A percentile compares a stretch with the other conserved stretches of the same genome.
phyloP scores from a whole-genome alignment of 768 basidiomycete genomes.

The Lactarius psammicola region DNA sequence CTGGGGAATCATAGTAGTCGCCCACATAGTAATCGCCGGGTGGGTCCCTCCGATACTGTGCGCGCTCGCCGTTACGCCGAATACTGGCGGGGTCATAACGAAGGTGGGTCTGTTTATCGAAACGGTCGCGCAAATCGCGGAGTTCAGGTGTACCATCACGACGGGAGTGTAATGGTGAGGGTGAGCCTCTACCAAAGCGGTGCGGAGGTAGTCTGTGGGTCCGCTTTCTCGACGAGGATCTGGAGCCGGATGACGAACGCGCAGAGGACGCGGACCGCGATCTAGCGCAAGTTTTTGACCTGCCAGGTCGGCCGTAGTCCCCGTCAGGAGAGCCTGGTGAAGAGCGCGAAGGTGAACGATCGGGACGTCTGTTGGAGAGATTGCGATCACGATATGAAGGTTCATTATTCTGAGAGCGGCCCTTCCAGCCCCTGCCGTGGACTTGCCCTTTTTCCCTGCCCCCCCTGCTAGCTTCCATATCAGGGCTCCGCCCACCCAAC shows the following conservation, averaged over 20 bases:
- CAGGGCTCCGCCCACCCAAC: not conserved
- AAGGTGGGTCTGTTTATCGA: slow-evolving; percentile 4
- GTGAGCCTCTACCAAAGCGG: slow-evolving; percentile 21
- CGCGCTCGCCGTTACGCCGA: slow-evolving; percentile 21
- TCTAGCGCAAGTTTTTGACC: slow-evolving; percentile 14
- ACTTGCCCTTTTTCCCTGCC: slow-evolving; percentile 15
- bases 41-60: slow-evolving; percentile 21
- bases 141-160: slow-evolving; percentile 21
- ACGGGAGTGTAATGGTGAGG: slow-evolving; percentile 16
- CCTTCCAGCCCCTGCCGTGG: slow-evolving; percentile 14
- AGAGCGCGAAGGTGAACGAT: slow-evolving; percentile 18
- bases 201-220: slow-evolving; percentile 25
- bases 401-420: slow-evolving; percentile 10
- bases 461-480: slow-evolving; percentile 1
- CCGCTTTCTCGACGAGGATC: slow-evolving; percentile 24
- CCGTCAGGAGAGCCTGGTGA: slow-evolving; percentile 18
- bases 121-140: slow-evolving; percentile 13
- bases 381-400: slow-evolving; percentile 15
- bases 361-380: slow-evolving; percentile 10
- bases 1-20: slow-evolving; percentile 20
- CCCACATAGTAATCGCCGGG: slow-evolving; percentile 10
- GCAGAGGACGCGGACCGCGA: slow-evolving; percentile 20
- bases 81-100: slow-evolving; percentile 18
- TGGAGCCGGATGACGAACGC: slow-evolving; percentile 26
- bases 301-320: slow-evolving; percentile 10